Evolutionary conservation across 371 early-diverging fungal genomes (phyloP).

Genomic region (Blyttiomyces sp.): DNA sequence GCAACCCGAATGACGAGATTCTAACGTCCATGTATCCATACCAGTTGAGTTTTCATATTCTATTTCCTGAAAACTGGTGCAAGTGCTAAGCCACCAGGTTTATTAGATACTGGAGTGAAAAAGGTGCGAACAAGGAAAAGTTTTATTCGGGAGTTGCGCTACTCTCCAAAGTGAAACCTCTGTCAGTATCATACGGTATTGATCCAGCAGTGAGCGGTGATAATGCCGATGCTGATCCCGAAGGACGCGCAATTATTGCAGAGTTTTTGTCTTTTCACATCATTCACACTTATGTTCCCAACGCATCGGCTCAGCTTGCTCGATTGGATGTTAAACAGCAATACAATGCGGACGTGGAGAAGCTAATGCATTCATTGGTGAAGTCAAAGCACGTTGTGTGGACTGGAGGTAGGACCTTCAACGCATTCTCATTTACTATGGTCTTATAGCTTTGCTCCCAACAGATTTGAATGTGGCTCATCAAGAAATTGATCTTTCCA

Average conservation of each 20-base stretch:
- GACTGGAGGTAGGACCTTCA: constrained; percentile 59
- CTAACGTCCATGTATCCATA: constrained; percentile 64
- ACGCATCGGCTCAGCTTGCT: constrained; percentile 71
- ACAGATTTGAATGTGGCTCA: constrained; percentile 87
- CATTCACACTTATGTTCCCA: constrained; percentile 57
- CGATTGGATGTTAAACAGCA: constrained; percentile 50
- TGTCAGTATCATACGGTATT: constrained; percentile 60
- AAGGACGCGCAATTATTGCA: constrained; percentile 74
- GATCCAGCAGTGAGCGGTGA: too few species aligned
- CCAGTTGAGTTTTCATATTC: constrained; percentile 45
- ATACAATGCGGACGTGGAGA: constrained; percentile 68
- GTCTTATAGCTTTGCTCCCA: neutral
- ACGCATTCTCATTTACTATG: too few species aligned
- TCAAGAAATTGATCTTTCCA: constrained; percentile 72
- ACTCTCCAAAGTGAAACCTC: constrained; percentile 75
- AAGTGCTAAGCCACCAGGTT: too few species aligned
- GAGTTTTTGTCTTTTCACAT: constrained; percentile 41
- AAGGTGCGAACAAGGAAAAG: constrained; percentile 13
- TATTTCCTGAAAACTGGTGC: too few species aligned
- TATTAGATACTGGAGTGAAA: too few species aligned
- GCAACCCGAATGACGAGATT: constrained; percentile 38
- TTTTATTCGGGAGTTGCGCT: constrained; percentile 82
- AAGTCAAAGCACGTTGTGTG: constrained; percentile 74
- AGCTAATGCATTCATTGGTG: constrained; percentile 66
- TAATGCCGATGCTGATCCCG: constrained; percentile 46